Evolutionary conservation across 2,329 filamentous ascomycete genomes (phyloP).

Genomic region (Ophiostoma tasmaniense): DNA sequence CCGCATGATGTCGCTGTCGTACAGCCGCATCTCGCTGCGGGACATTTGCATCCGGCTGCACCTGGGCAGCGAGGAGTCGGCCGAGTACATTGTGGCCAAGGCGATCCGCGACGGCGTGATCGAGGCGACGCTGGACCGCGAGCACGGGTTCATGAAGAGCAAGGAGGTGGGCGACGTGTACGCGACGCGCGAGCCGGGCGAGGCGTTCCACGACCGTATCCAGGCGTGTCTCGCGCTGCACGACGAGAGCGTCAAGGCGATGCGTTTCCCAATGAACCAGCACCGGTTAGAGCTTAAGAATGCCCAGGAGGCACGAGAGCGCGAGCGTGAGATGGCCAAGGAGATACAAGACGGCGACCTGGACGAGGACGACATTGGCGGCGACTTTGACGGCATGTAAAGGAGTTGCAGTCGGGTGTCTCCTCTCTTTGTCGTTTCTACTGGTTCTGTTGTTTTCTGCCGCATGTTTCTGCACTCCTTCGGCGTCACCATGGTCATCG

Average conservation of each 20-base stretch:
- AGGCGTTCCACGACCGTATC: conserved; percentile 97
- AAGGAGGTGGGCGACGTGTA: conserved; percentile 95
- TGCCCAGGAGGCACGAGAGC: conserved; percentile 92
- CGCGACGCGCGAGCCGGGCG: conserved; percentile 86
- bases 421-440: not conserved
- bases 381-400: conserved; percentile 93
- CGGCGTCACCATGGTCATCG: not conserved
- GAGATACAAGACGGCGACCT: conserved; percentile 97
- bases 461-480: not conserved
- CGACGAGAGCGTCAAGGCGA: conserved; percentile 98
- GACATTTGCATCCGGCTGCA: conserved; percentile 96
- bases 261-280: conserved; percentile 99
- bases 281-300: conserved; percentile 96
- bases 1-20: conserved; percentile 97
- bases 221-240: conserved; percentile 83
- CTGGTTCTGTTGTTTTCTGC: not conserved
- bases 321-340: conserved; percentile 94
- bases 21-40: conserved; percentile 91
- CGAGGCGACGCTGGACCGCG: conserved; percentile 86
- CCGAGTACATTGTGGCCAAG: conserved; percentile 98
- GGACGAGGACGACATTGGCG: conserved; percentile 91
- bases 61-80: conserved; percentile 89
- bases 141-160: conserved; percentile 96
- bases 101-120: conserved; percentile 96
- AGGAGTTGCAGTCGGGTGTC: not conserved